Conservation (phyloP, 768 basidiomycete genomes). For the Pleurotus salmoneostramineus region DNA sequence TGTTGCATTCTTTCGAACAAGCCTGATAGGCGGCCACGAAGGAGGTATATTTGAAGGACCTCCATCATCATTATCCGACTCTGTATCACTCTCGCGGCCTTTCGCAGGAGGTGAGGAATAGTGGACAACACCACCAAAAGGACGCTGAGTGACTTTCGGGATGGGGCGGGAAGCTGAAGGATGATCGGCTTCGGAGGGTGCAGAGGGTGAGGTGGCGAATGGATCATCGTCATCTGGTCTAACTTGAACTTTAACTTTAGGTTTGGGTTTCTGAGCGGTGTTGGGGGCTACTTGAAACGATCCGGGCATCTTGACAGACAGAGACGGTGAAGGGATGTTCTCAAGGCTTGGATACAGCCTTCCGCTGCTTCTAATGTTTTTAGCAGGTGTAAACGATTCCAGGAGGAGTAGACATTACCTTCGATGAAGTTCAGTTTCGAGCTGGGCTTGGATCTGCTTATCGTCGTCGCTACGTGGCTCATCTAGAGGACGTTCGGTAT, state of each 20-base stretch:
- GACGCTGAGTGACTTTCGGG: conserved; percentile 4
- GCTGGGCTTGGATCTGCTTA: neutral
- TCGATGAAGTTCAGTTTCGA: neutral
- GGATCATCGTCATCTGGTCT: neutral
- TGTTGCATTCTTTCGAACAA: neutral
- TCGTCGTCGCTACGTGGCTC: neutral
- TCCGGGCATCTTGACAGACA: neutral
- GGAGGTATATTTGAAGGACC: neutral
- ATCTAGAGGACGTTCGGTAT: neutral
- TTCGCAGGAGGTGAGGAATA: neutral
- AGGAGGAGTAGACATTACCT: neutral
- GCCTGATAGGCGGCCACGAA: neutral
- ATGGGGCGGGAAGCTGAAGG: neutral
- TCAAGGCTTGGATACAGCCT: neutral
- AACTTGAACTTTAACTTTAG: neutral
- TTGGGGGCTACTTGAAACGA: neutral
- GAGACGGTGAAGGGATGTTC: neutral
- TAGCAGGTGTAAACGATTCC: neutral
- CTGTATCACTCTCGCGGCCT: neutral
- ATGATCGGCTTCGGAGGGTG: neutral
- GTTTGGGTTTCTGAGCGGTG: neutral
- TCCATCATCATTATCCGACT: neutral
- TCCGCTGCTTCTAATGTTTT: too few species aligned
- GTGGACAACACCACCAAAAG: neutral
- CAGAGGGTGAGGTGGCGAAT: neutral